Base-by-base conservation (phyloP, 495 filamentous ascomycete genomes). In the Hyaloscypha hepaticicola region DNA sequence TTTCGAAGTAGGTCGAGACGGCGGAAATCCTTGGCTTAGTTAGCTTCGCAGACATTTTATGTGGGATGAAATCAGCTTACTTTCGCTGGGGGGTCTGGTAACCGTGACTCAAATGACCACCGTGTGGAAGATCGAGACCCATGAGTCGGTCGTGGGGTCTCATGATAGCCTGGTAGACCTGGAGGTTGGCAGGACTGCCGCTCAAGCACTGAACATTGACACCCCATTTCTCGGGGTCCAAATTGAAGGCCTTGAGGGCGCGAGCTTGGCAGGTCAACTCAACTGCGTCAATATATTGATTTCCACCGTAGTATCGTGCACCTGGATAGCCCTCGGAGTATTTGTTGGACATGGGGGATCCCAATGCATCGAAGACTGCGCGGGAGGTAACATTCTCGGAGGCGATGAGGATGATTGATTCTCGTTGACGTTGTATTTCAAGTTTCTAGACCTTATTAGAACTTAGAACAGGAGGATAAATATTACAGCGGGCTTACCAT, bases 131-230 rank as follows among this genome's bases (percentile, higher is more conserved):
- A 74, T 99, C 95, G 70, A 99, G 81, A 70, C 96, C 95, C 96
- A 99, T 98, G 69, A 99, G 79, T 69, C 95, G 86, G 69, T 97
- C 95, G 75, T 97, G 95, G 33, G 92, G 92, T 74, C 88, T 88
- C 93, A 99, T 97, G 74, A 99, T 88, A 65, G 95, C 95, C 83
- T 98, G 96, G 83, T 99, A 98, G 69, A 96, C 93, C 83, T 99
- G 94, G 65, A 99, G 79, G 79, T 99, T 99, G 78, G 95, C 95
- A 65, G 95, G 95, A 77, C 86, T 90, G 65, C 93, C 92, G 76
- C 87, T 91, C 76, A 99, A 78, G 75, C 90, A 92, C 81, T 99
- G 95, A 58, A 99, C 95, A 74, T 99, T 99, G 82, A 99, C 95
- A 72, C 96, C 95, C 95, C 95, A 99, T 79, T 95, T 90, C 70